Evolutionary conservation across 139 green algal genomes (phyloP).

Genomic region (Tetradesmus lagerheimii): DNA sequence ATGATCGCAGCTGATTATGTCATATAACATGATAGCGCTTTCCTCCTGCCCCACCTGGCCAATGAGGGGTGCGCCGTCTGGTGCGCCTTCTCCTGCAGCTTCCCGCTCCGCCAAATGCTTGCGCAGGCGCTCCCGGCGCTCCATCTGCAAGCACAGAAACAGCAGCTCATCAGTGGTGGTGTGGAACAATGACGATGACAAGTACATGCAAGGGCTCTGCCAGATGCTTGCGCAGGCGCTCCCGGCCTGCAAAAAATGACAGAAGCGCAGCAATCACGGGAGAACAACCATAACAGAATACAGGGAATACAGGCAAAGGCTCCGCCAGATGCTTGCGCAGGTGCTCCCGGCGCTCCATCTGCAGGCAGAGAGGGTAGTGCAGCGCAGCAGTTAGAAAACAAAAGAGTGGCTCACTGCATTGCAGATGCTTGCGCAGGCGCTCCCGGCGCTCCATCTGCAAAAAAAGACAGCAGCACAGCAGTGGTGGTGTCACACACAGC

Average conservation of each 20-base stretch:
- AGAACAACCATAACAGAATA: too few species aligned
- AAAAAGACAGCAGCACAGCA: neutral
- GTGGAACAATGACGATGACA: too few species aligned
- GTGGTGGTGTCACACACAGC: neutral
- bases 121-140: constrained; percentile 91
- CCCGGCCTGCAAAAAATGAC: too few species aligned
- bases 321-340: constrained; percentile 86
- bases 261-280: too few species aligned
- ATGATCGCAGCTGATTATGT: too few species aligned
- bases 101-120: constrained; percentile 83
- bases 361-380: neutral
- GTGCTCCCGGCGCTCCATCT: constrained; percentile 93
- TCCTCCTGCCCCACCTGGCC: constrained; percentile 32
- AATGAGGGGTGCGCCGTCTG: constrained; percentile 42
- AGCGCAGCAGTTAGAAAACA: too few species aligned
- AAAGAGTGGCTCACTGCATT: too few species aligned
- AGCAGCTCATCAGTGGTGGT: too few species aligned
- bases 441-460: constrained; percentile 91
- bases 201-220: too few species aligned
- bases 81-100: constrained; percentile 54
- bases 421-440: constrained; percentile 87
- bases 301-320: too few species aligned
- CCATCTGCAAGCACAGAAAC: constrained; percentile 71
- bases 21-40: too few species aligned
- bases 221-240: constrained; percentile 88